Evolutionary conservation across 306 rosid genomes (phyloP), one percentile per base, ranked within the genome.

Genomic region (Pyrus betulifolia): DNA sequence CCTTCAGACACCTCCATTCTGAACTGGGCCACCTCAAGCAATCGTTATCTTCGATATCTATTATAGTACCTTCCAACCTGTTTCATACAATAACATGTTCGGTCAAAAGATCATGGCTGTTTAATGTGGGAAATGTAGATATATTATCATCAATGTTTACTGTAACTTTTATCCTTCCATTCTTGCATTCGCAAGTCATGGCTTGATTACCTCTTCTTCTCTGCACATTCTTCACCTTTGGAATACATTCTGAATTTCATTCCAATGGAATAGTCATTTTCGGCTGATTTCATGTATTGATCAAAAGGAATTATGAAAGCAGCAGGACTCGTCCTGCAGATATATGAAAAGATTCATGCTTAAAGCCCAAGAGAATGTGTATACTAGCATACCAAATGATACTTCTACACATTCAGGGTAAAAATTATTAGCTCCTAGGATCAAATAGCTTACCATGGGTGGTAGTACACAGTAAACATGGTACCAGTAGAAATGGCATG

Each of bases 1-100:
- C 97, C 92, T 85, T 80, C 67, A 90, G 83, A 71, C 89, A 74
- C 75, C 86, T 89, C 97, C 97, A 92, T 72, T 82, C 86, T 11
- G 97, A 92, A 75, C 84, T 74, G 28, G 92, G 91, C 97, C 97
- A 92, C 80, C 71, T 80, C 40, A 70, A 49, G 33, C 72, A 40
- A 74, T 92, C 97, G 7, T 87, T 78, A 65, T 87, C 96, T 78
- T 81, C 88, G 9, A 72, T 69, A 61, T 81, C 85, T 31, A 80
- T 57, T 27, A 92, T 79, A 4, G 88, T 82, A 46, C 96, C 97
- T 23, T 84, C 69, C 81, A 27, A 58, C 72, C 97, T 92, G 78
- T 63, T 74, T 49, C 38, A 76, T 40, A 57, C 19, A 82, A 3
- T 22, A 45, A 51, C 21, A 71, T 9, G 19, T 22, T 67, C 18